phyloP scores from a whole-genome alignment of 106 monocot species.

The Alisma plantagoaquatica region DNA sequence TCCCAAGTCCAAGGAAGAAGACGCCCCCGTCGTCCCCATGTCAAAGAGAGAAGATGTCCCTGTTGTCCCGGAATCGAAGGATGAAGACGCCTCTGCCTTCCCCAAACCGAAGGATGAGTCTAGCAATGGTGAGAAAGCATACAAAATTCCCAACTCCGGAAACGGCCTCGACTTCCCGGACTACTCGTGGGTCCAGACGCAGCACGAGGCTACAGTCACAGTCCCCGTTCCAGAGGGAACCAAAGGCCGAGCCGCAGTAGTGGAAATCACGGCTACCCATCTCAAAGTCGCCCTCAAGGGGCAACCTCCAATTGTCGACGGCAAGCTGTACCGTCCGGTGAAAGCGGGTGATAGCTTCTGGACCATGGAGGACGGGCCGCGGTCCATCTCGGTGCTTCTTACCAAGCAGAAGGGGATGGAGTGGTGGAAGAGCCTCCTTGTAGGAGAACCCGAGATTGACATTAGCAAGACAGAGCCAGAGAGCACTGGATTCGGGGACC shows the following conservation, averaged over 20 bases:
- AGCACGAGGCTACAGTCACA: constrained; percentile 62
- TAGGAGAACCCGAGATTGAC: constrained; percentile 80
- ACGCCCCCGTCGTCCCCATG: background rate
- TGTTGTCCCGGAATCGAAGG: background rate
- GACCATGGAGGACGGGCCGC: constrained; percentile 89
- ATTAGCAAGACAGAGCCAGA: constrained; percentile 88
- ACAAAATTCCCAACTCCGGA: constrained; percentile 72
- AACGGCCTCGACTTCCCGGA: constrained; percentile 82
- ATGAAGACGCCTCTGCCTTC: background rate
- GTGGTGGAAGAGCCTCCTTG: constrained; percentile 71
- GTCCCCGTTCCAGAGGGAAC: constrained; percentile 70
- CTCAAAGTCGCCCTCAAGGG: constrained; percentile 84
- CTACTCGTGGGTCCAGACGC: constrained; percentile 76
- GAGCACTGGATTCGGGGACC: constrained; percentile 64
- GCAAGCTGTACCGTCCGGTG: constrained; percentile 51
- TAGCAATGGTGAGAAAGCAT: background rate
- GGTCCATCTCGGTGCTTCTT: constrained; percentile 47
- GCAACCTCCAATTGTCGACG: constrained; percentile 65
- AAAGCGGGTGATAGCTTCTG: constrained; percentile 80
- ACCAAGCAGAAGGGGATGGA: constrained; percentile 94
- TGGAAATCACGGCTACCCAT: constrained; percentile 77
- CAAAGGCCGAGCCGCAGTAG: constrained; percentile 54
- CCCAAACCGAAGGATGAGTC: background rate
- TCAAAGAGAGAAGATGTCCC: background rate
- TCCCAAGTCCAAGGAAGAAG: too few species aligned